phyloP scores from a whole-genome alignment of 768 basidiomycete genomes.

The Mycena vulgaris region DNA sequence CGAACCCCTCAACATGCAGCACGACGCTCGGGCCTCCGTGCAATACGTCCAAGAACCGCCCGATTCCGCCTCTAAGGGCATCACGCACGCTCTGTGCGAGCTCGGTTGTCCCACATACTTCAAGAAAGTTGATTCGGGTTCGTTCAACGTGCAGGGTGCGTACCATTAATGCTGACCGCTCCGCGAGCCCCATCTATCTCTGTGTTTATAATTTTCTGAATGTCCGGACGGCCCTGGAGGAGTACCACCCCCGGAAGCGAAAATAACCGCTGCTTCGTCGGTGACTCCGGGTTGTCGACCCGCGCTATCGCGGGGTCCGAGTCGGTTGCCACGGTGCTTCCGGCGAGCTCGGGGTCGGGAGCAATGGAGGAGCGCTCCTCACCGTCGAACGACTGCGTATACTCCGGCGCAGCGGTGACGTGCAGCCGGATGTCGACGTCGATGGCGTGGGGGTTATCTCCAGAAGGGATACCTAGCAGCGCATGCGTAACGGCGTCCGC shows the following conservation, averaged over 20 bases:
- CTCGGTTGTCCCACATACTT: constrained; percentile 66
- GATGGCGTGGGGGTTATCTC: constrained; percentile 46
- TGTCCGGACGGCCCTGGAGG: constrained; percentile 59
- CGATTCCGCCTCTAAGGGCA: constrained; percentile 52
- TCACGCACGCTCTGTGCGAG: constrained; percentile 56
- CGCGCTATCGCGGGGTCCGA: constrained; percentile 12
- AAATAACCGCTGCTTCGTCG: constrained; percentile 34
- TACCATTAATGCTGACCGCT: constrained; percentile 65
- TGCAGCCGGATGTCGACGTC: constrained; percentile 58
- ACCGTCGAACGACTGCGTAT: constrained; percentile 38
- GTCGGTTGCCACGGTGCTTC: constrained; percentile 8
- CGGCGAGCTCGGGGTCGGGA: constrained; percentile 29
- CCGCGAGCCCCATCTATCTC: constrained; percentile 56
- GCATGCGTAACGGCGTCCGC: constrained; percentile 53
- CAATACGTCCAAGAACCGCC: constrained; percentile 54
- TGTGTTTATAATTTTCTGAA: constrained; percentile 52
- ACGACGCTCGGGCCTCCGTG: constrained; percentile 62
- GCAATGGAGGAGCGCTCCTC: constrained; percentile 36
- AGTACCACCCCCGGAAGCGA: constrained; percentile 46
- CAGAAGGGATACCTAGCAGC: constrained; percentile 33
- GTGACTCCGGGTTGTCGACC: background rate
- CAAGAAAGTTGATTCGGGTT: background rate
- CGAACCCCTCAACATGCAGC: constrained; percentile 64
- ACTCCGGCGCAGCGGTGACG: constrained; percentile 50
- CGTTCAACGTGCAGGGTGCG: constrained; percentile 25